Conservation (phyloP, 768 basidiomycete genomes). For the Boletellus ananas region DNA sequence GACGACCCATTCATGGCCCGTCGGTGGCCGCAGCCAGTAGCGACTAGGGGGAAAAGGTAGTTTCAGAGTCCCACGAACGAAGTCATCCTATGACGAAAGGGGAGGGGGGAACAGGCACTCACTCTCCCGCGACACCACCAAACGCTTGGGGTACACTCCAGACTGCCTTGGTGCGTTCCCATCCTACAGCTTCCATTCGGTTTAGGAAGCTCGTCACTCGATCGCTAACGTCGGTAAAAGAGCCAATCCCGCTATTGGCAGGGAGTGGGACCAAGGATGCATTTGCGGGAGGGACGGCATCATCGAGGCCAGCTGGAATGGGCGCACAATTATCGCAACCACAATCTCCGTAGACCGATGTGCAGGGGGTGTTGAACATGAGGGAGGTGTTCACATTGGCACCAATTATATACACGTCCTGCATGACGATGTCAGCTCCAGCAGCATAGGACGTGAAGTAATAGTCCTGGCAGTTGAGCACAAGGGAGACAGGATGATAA, state of each 20-base stretch:
- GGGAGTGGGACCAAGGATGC: slow-evolving; percentile 14
- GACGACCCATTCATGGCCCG: slow-evolving; percentile 64
- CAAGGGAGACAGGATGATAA: slow-evolving; percentile 64
- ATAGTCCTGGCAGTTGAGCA: slow-evolving; percentile 65
- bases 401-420: slow-evolving; percentile 48
- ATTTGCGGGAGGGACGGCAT: slow-evolving; percentile 24
- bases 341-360: slow-evolving; percentile 63
- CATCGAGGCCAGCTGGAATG: slow-evolving; percentile 39
- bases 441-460: slow-evolving; percentile 53
- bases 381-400: slow-evolving; percentile 64
- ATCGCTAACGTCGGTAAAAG: slow-evolving; percentile 61
- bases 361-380: slow-evolving; percentile 60
- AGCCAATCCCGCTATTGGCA: slow-evolving; percentile 23
- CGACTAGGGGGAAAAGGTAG: slow-evolving; percentile 20
- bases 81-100: neutral
- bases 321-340: slow-evolving; percentile 62
- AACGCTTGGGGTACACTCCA: slow-evolving; percentile 83
- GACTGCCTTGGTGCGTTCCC: slow-evolving; percentile 62
- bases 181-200: slow-evolving; percentile 55
- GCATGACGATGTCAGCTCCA: slow-evolving; percentile 68
- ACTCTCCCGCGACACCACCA: slow-evolving; percentile 41
- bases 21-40: slow-evolving; percentile 62
- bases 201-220: slow-evolving; percentile 64
- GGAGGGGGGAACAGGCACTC: slow-evolving; percentile 10
- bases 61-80: neutral